Evolutionary conservation across 768 basidiomycete species (phyloP), one percentile per base, ranked within the genome.

Genomic region (Russula lepida): DNA sequence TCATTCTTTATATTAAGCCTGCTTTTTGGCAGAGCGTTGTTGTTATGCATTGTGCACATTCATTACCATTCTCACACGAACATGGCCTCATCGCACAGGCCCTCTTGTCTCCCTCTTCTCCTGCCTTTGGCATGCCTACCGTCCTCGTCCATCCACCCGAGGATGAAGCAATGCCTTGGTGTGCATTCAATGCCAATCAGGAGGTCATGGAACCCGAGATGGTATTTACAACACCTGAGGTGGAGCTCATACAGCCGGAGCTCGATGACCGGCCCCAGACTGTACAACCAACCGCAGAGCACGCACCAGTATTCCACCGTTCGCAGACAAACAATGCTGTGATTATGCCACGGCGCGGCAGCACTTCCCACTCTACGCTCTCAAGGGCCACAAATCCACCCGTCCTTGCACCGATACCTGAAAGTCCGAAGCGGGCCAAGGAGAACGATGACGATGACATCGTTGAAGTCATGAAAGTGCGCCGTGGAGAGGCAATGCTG

Each of bases 81-180:
- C 47, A 64, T 44, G 39, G 52, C 28, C 50, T 67, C 47, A 33
- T 59, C 62, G 64, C 60, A 8, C 70, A 70, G 25, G 68, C 72
- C n/a, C 70, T 69, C 2, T 67, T 69, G n/a, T 70, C 72, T 11
- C 58, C 67, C 27, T 60, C 69, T 37, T 66, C 67, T 49, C 58
- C 62, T 43, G n/a, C 58, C 25, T 39, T 58, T n/a, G 66, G 61
- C 35, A 63, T 73, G 50, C 74, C 74, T 6, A 67, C 72, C 52
- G 74, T 75, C 19, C 68, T 73, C 62, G 72, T 75, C 17, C 70
- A 70, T 28, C 73, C 74, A 8, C 74, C 74, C 17, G 74, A 75
- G 59, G 74, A 75, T 46, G 74, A 75, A 56, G 70, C 69, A 19
- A 73, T 71, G 17, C 74, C 74, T 2, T 74, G 67, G 59, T 71